Base-by-base conservation (phyloP, 495 filamentous ascomycete species). In the Umbilicaria muhlenbergii region DNA sequence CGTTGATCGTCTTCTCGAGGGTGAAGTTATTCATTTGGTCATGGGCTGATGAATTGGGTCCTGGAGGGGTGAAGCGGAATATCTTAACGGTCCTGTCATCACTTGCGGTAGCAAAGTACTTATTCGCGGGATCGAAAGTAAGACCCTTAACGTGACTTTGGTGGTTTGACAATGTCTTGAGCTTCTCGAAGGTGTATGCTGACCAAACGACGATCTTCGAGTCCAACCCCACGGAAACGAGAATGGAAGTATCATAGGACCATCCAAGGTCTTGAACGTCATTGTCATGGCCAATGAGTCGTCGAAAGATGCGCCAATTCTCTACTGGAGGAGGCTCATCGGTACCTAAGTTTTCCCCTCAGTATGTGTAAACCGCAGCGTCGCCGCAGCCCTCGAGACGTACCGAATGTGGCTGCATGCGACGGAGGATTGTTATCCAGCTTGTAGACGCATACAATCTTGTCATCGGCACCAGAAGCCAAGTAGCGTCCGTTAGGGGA, bases 181-280 rank as follows among this genome's bases (percentile, higher is more conserved):
- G 70, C 65, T 93, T 95, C 62, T 99, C 91, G 51, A 99, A 99
- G 14, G 89, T 95, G 60, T 86, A 78, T 13, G 91, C 91, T 2
- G 87, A 94, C 91, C 91, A 99, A 12, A 96, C 81, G 36, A 99
- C 92, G 14, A 96, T 79, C 61, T 96, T 96, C 16, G 92, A 96
- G 62, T 99, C 91, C 47, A 99, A 68, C 3, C 91, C 92, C 7
- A 96, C 92, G 2, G 91, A 95, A 7, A 95, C 87, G 50, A 99
- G 64, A 19, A 99, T 85, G 1, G 86, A 94, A 19, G 86, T 91
- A 66, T 99, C 91, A 54, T 81, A 80, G 32, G 91, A 93, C 91
- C 91, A 99, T 28, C 85, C 91, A 43, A 96, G 68, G 69, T 99
- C 92, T 61, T 96, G 91, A 33, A 99, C 86, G 65, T 99, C 91